phyloP scores from a whole-genome alignment of 495 filamentous ascomycete genomes.

The Cetradonia linearis region DNA sequence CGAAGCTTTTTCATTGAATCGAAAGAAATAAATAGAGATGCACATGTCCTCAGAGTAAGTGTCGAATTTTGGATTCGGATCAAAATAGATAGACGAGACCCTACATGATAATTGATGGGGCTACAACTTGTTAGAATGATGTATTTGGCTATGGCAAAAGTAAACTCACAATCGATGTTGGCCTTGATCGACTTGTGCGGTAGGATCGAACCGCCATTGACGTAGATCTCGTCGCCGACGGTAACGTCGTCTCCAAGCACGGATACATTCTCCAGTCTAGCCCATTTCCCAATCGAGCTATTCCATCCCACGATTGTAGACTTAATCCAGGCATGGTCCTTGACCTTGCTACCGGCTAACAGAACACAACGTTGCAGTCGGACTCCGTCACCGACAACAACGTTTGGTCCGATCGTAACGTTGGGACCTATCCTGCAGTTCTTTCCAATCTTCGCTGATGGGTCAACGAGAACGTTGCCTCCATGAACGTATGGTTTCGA shows the following conservation, averaged over 20 bases:
- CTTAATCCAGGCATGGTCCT: conserved; percentile 99
- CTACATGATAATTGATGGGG: conserved; percentile 86
- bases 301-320: conserved; percentile 99
- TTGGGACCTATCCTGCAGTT: conserved; percentile 98
- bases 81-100: not conserved
- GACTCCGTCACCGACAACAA: conserved; percentile 91
- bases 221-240: conserved; percentile 96
- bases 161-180: conserved; percentile 76
- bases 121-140: conserved; percentile 27
- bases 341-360: conserved; percentile 80
- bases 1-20: not conserved
- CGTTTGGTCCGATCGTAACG: conserved; percentile 90
- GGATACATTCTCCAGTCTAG: conserved; percentile 91
- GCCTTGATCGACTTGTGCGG: conserved; percentile 99
- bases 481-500: conserved; percentile 78
- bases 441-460: conserved; percentile 91
- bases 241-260: conserved; percentile 99
- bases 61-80: not conserved
- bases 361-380: conserved; percentile 90
- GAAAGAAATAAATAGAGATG: conserved; percentile 10
- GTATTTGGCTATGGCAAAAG: conserved; percentile 14
- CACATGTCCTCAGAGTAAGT: not conserved
- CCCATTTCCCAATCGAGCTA: conserved; percentile 91
- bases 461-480: conserved; percentile 94
- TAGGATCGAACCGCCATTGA: conserved; percentile 92